Evolutionary conservation across 75 land plant genomes (phyloP).

Genomic region (Selaginella moellendorffii): DNA sequence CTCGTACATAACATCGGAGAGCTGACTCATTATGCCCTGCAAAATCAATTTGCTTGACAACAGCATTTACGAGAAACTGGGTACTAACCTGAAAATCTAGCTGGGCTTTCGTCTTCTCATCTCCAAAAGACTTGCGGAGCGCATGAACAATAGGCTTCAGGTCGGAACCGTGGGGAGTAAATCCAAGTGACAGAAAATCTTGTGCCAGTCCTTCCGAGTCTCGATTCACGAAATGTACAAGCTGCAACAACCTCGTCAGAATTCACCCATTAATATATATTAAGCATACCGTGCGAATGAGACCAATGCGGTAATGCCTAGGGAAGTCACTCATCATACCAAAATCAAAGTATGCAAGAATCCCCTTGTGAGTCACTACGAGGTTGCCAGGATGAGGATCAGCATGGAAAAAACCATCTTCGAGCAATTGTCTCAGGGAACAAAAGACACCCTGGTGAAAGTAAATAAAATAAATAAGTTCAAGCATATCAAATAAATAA

Average conservation of each 20-base stretch:
- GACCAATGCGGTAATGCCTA: conserved; percentile 80
- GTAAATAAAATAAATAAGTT: neutral
- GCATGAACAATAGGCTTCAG: conserved; percentile 47
- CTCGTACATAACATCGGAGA: conserved; percentile 86
- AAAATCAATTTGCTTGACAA: neutral
- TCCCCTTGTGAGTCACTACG: conserved; percentile 61
- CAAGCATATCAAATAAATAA: neutral
- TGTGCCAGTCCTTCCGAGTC: conserved; percentile 86
- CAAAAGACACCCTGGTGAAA: conserved; percentile 63
- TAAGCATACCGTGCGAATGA: conserved; percentile 65
- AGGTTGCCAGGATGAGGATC: conserved; percentile 99
- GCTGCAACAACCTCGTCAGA: conserved; percentile 51
- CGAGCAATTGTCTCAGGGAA: conserved; percentile 84
- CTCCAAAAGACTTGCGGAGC: conserved; percentile 59
- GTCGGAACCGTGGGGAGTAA: conserved; percentile 71
- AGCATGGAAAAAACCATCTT: conserved; percentile 97
- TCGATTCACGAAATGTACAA: conserved; percentile 90
- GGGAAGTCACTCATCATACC: conserved; percentile 99
- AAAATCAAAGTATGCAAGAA: conserved; percentile 93
- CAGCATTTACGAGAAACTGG: too few species aligned
- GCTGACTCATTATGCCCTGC: conserved; percentile 83
- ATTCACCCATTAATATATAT: too few species aligned
- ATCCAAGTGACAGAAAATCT: conserved; percentile 84
- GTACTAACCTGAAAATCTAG: conserved; percentile 74
- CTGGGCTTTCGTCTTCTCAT: conserved; percentile 41